Evolutionary conservation across 768 basidiomycete species (phyloP), one percentile per base, ranked within the genome.

Genomic region (Strobilomyces dryophilus): DNA sequence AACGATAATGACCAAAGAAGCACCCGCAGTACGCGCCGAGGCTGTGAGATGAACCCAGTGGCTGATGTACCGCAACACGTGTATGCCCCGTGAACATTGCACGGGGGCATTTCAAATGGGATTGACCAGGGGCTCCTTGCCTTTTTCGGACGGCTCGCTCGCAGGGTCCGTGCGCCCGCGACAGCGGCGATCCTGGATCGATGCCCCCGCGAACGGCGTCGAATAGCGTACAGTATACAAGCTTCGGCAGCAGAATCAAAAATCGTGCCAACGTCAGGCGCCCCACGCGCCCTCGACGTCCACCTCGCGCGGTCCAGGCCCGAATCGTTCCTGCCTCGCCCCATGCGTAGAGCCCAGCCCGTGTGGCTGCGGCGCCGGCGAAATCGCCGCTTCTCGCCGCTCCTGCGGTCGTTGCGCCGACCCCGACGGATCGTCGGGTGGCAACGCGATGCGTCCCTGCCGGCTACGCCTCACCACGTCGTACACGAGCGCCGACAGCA

Each of bases 401-500:
- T 52, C 43, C 5, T n/a, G 26, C 8, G 34, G 11, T 18, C 34
- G 39, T 8, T 36, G 54, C 20, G 44, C 24, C 14, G 29, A 8
- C 3, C 5, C 24, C 9, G 29, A 8, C 3, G 8, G 35, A 7
- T 74, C 72, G 51, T 78, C 79, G 2, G 68, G 48, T 1, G 79
- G 76, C 14, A 82, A 69, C 35, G 72, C 69, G 31, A 81, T 77
- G 3, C 58, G 61, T 8, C 78, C 78, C 15, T 41, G 55, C 26
- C 63, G 63, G 31, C 63, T 62, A 36, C 11, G 32, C 17, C 36
- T 45, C 11, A 68, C 15, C 24, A 51, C 47, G 15, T 63, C 58
- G n/a, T 79, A 83, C 2, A 81, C 46, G 20, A 74, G 61, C 1
- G 79, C 68, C 0, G 71, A 66, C 7, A 87, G 46, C 32, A 88